These are phyloP conservation scores for Cephalotrichum gorgonifer DNA, from an alignment of 2,329 filamentous ascomycete species.

Conservation along the genomic window DNA sequence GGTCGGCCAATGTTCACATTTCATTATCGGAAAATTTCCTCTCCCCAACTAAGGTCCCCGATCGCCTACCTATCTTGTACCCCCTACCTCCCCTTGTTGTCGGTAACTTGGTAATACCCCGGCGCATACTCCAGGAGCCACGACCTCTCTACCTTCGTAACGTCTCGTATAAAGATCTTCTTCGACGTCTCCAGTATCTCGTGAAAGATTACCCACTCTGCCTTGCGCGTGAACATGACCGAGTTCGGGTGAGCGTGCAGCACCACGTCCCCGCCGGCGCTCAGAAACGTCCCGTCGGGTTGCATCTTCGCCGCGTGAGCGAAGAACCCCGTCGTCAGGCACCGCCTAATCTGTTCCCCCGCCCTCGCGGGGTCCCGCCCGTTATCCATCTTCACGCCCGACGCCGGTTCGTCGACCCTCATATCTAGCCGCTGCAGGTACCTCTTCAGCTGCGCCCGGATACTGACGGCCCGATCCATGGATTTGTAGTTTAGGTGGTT, in stretches of 20 bases:
- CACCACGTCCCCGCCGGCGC: slow-evolving; percentile 67
- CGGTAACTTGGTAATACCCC: slow-evolving; percentile 59
- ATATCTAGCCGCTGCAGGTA: slow-evolving; percentile 82
- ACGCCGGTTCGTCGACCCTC: slow-evolving; percentile 51
- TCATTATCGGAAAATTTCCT: no score
- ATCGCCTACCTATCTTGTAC: background rate
- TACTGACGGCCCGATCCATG: slow-evolving; percentile 71
- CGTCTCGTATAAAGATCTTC: slow-evolving; percentile 83
- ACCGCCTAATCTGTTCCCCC: slow-evolving; percentile 69
- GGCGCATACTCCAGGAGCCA: slow-evolving; percentile 87
- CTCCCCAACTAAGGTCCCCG: no score
- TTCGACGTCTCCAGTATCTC: slow-evolving; percentile 82
- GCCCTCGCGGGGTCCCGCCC: slow-evolving; percentile 20
- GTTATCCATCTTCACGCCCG: background rate
- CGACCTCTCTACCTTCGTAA: slow-evolving; percentile 87
- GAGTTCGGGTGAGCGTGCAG: slow-evolving; percentile 86
- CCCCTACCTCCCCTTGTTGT: background rate
- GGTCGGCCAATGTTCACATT: no score
- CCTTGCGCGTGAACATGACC: slow-evolving; percentile 91
- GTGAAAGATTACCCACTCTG: slow-evolving; percentile 93
- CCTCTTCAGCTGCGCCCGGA: slow-evolving; percentile 74
- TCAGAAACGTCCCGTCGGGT: slow-evolving; percentile 79
- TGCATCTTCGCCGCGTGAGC: slow-evolving; percentile 91
- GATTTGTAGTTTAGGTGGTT: slow-evolving; percentile 81
- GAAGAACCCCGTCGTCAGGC: slow-evolving; percentile 84